Conservation (phyloP, 768 basidiomycete species). For the Phaeotremella skinneri region DNA sequence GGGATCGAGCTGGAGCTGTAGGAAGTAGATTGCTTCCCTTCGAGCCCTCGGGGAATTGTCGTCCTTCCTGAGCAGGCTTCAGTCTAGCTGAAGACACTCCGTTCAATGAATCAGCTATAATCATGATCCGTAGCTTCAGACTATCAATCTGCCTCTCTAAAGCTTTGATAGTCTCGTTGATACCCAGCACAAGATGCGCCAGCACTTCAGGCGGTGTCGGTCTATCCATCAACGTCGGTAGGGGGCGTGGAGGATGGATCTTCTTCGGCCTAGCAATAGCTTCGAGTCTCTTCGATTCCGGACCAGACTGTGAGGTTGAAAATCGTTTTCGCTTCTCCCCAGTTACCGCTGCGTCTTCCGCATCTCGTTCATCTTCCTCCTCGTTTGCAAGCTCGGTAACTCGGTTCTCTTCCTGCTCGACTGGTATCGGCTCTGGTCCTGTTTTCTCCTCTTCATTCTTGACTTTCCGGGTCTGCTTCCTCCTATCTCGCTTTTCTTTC, state of each 20-base stretch:
- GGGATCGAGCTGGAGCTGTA: conserved; percentile 18
- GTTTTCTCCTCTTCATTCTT: conserved; percentile 4
- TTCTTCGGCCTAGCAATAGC: not conserved
- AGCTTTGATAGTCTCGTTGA: conserved; percentile 48
- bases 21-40: conserved; percentile 13
- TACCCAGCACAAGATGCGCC: conserved; percentile 41
- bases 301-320: not conserved
- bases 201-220: conserved; percentile 33
- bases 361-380: not conserved
- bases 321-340: conserved; percentile 4
- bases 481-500: conserved; percentile 18
- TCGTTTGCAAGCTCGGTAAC: not conserved
- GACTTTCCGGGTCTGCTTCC: conserved; percentile 5
- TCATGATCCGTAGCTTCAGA: conserved; percentile 32
- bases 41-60: not conserved
- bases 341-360: conserved; percentile 3
- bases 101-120: conserved; percentile 21
- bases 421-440: not conserved
- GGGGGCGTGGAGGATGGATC: not conserved
- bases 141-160: conserved; percentile 41
- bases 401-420: not conserved
- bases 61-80: not conserved
- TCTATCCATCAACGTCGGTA: not conserved
- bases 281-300: not conserved
- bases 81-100: not conserved